Base-by-base conservation (phyloP, 2,329 filamentous ascomycete genomes). In the Aspergillus pseudotamarii region DNA sequence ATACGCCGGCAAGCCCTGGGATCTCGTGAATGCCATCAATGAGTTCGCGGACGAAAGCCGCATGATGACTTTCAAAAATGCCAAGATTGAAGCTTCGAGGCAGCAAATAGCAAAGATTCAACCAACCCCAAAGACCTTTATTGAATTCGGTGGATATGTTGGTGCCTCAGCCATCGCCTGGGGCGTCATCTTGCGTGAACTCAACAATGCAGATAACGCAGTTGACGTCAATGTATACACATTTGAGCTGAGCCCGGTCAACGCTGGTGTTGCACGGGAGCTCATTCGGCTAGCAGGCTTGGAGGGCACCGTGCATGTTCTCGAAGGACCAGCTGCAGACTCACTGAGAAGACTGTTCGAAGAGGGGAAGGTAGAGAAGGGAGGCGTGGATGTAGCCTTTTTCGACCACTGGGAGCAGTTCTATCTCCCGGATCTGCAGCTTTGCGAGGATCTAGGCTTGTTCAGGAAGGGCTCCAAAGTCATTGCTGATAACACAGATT, bases 401-500 rank as follows among this genome's bases (percentile, higher is more conserved):
- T 64, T 77, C 30, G 76, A 80, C 61, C 73, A 78, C 67, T 75
- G 71, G 67, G 70, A 78, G 69, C 60, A 76, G 26, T 68, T 72
- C n/a, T 80, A 80, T 59, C 53, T 76, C n/a, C 67, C 71, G 1
- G 78, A 80, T 62, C 62, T 79, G 50, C 66, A 73, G 60, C 58
- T 77, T 5, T 72, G 71, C 57, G 76, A 80, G 62, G 67, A 76
- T 10, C 61, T 79, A 32, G 65, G 68, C 2, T 58, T 81, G 30
- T 68, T 79, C 34, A 69, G 62, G 3, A 63, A 67, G 21, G 78
- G 78, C 1, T 74, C 72, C 0, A 21, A 74, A 16, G 69, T 76
- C 0, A 68, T 80, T 53, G 79, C 78, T 3, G 78, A 81, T 66
- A 81, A 80, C 61, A 76, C 76, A 4, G 73, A 78, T 62, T 66